Percentiles rank a stretch among this genome's conserved stretches.
These are phyloP conservation scores for Bruguiera sexangula DNA, from an alignment of 345 rosid genomes.

Conservation along the genomic window DNA sequence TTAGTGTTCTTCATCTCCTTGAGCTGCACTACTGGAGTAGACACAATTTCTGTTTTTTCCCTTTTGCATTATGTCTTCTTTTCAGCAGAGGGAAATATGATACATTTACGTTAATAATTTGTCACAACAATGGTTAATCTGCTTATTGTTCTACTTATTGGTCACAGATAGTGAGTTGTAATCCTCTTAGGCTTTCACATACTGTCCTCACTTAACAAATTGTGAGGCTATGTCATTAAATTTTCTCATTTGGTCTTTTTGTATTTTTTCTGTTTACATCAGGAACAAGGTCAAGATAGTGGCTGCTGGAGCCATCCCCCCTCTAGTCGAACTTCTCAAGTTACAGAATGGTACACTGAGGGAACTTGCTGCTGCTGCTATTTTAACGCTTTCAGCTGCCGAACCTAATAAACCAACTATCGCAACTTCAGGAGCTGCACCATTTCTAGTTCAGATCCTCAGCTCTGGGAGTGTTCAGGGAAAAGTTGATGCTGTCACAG, in stretches of 20 bases:
- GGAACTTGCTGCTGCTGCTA: constrained; percentile 71
- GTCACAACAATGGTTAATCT: neutral
- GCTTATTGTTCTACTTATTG: neutral
- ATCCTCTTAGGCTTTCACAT: neutral
- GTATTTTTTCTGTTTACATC: constrained; percentile 13
- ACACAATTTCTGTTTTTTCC: too few species aligned
- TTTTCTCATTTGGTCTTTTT: constrained; percentile 7
- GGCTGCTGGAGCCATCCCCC: constrained; percentile 64
- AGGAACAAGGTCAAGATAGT: constrained; percentile 76
- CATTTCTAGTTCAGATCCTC: constrained; percentile 64
- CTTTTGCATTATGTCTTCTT: too few species aligned
- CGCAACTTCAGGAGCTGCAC: constrained; percentile 58
- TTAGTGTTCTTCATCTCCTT: too few species aligned
- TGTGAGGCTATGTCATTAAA: neutral
- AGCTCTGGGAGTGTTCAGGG: constrained; percentile 71
- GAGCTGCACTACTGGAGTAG: too few species aligned
- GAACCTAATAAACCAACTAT: constrained; percentile 61
- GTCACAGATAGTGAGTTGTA: neutral
- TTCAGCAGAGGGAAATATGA: too few species aligned
- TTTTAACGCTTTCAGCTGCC: constrained; percentile 73
- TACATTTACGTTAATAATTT: too few species aligned
- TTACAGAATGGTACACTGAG: constrained; percentile 45
- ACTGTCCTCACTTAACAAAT: neutral
- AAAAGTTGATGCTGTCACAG: constrained; percentile 73
- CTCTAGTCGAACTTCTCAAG: constrained; percentile 63